Conservation (phyloP, 371 early-diverging fungal genomes). For the Mortierella sp. region DNA sequence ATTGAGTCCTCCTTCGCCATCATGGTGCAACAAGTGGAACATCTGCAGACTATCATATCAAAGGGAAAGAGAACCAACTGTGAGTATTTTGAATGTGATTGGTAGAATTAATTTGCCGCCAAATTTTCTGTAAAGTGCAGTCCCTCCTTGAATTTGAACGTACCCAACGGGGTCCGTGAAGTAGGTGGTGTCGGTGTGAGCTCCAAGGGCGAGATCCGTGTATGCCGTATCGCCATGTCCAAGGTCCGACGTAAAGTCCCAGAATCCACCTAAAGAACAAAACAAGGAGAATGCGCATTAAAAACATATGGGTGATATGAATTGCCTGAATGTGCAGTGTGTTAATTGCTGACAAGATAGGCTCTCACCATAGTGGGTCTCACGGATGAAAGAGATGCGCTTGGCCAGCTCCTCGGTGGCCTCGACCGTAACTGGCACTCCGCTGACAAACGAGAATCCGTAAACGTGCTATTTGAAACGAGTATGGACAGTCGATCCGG, state of each 20-base stretch:
- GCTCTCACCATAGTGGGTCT: constrained; percentile 82
- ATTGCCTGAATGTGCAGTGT: too few species aligned
- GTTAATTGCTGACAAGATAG: neutral
- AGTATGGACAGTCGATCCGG: neutral
- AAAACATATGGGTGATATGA: neutral
- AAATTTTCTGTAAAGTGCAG: too few species aligned
- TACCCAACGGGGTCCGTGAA: constrained; percentile 92
- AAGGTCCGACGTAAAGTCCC: constrained; percentile 87
- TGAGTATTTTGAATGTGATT: neutral
- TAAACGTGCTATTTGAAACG: constrained; percentile 64
- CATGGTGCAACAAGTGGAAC: constrained; percentile 85
- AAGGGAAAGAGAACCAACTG: neutral
- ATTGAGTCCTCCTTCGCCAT: constrained; percentile 85
- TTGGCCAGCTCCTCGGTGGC: constrained; percentile 78
- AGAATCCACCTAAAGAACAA: constrained; percentile 67
- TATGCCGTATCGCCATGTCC: constrained; percentile 93
- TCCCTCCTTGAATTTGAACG: neutral
- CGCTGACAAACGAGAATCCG: constrained; percentile 85
- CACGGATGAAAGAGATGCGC: constrained; percentile 82
- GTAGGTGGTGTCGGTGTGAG: constrained; percentile 94
- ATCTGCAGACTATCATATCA: constrained; percentile 73
- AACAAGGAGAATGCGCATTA: too few species aligned
- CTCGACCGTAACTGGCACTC: constrained; percentile 76
- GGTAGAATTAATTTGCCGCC: neutral
- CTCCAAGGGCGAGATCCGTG: constrained; percentile 80